Evolutionary conservation across 768 basidiomycete species (phyloP).

Genomic region (Cytidiella melzeri): DNA sequence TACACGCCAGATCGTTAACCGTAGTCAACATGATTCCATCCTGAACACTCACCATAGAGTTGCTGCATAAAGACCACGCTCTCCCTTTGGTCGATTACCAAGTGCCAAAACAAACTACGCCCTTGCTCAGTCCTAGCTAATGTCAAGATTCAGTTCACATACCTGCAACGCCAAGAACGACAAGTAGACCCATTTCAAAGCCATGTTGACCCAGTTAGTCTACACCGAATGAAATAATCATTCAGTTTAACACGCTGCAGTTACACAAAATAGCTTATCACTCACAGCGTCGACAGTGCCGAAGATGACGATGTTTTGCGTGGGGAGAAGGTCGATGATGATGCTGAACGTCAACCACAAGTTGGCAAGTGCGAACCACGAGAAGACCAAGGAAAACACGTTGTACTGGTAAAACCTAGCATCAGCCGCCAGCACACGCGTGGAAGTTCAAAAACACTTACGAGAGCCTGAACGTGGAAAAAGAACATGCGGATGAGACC

Average conservation of each 20-base stretch:
- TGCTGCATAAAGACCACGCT: constrained; percentile 60
- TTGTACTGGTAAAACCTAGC: constrained; percentile 56
- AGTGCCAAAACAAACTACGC: constrained; percentile 61
- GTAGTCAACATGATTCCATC: too few species aligned
- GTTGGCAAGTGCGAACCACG: constrained; percentile 91
- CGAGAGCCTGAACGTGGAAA: constrained; percentile 89
- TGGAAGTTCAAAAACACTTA: constrained; percentile 32
- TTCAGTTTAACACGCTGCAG: too few species aligned
- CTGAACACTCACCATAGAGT: constrained; percentile 60
- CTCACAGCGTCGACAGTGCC: constrained; percentile 66
- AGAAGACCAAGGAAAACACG: constrained; percentile 76
- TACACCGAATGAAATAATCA: constrained; percentile 22
- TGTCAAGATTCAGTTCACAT: constrained; percentile 9
- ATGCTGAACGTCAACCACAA: constrained; percentile 95
- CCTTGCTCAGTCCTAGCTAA: neutral
- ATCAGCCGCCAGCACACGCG: neutral
- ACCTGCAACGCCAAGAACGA: constrained; percentile 77
- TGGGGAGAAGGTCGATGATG: constrained; percentile 81
- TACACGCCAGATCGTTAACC: too few species aligned
- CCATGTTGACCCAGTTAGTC: constrained; percentile 88
- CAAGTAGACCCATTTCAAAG: constrained; percentile 83
- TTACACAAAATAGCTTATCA: constrained; percentile 3
- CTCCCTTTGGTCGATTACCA: constrained; percentile 86
- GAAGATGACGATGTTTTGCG: constrained; percentile 50
- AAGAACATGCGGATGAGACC: constrained; percentile 93